Conservation (phyloP, 1,284 basidiomycete genomes). For the Malassezia restricta region DNA sequence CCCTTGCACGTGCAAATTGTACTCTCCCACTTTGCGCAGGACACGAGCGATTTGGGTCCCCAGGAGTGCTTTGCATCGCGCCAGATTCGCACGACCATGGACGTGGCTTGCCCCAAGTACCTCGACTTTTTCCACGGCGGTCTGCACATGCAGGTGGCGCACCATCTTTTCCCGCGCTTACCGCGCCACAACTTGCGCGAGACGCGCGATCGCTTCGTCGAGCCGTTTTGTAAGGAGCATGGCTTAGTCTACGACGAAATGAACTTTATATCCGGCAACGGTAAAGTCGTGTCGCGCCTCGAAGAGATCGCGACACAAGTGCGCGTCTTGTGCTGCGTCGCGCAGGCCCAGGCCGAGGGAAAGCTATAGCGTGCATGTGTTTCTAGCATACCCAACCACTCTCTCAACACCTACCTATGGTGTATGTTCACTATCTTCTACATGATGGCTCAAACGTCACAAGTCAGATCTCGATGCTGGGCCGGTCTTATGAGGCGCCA, state of each 20-base stretch:
- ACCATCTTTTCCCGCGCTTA: constrained; percentile 88
- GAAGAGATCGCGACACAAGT: constrained; percentile 70
- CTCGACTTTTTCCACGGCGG: constrained; percentile 87
- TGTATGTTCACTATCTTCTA: too few species aligned
- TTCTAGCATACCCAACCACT: too few species aligned
- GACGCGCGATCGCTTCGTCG: constrained; percentile 63
- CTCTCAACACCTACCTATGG: too few species aligned
- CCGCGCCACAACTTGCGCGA: constrained; percentile 82
- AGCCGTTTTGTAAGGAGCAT: constrained; percentile 58
- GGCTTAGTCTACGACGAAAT: constrained; percentile 68
- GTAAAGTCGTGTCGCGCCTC: constrained; percentile 63
- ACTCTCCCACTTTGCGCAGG: constrained; percentile 92
- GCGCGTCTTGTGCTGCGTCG: constrained; percentile 55
- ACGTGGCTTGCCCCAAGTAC: constrained; percentile 72
- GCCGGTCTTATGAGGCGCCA: too few species aligned
- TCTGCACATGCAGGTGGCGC: constrained; percentile 85
- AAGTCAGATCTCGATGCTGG: too few species aligned
- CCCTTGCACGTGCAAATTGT: constrained; percentile 72
- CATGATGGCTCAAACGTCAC: too few species aligned
- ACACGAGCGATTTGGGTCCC: constrained; percentile 79
- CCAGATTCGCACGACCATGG: constrained; percentile 88
- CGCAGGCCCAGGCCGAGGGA: constrained; percentile 49
- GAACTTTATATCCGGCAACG: constrained; percentile 71
- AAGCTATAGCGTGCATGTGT: too few species aligned
- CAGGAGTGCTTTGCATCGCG: constrained; percentile 81